phyloP scores from a whole-genome alignment of 441 rosid species.

The Viola pubescens region DNA sequence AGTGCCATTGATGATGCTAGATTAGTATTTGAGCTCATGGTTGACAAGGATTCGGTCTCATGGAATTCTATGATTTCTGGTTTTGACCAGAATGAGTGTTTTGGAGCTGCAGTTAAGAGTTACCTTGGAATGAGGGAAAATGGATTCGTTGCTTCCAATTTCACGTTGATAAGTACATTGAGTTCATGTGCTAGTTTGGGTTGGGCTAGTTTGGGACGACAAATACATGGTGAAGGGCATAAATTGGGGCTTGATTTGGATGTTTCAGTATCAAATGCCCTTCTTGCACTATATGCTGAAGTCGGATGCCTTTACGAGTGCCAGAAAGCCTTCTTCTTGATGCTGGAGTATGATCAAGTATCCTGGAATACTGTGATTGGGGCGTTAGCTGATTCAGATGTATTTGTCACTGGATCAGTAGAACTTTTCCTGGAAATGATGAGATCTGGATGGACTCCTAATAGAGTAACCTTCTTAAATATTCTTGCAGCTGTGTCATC shows the following conservation, averaged over 20 bases:
- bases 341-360: constrained; percentile 68
- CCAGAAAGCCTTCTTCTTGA: constrained; percentile 47
- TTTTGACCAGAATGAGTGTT: constrained; percentile 67
- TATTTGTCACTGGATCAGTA: constrained; percentile 38
- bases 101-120: constrained; percentile 46
- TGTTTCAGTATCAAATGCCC: constrained; percentile 80
- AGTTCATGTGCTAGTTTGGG: constrained; percentile 84
- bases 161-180: constrained; percentile 61
- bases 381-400: constrained; percentile 54
- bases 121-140: constrained; percentile 49
- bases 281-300: constrained; percentile 63
- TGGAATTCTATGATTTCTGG: constrained; percentile 90
- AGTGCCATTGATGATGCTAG: constrained; percentile 47
- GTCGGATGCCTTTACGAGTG: constrained; percentile 43
- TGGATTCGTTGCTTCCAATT: constrained; percentile 49
- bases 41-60: constrained; percentile 62
- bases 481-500: constrained; percentile 58
- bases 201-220: constrained; percentile 52
- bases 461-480: constrained; percentile 58
- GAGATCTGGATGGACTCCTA: constrained; percentile 53
- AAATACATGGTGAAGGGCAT: constrained; percentile 58
- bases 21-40: constrained; percentile 49
- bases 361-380: constrained; percentile 87
- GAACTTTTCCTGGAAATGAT: constrained; percentile 48
- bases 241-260: constrained; percentile 65